A percentile compares a stretch with the other conserved stretches of the same genome.
These are phyloP conservation scores for Psilocybe cubensis DNA, from an alignment of 768 basidiomycete species.

Conservation along the genomic window DNA sequence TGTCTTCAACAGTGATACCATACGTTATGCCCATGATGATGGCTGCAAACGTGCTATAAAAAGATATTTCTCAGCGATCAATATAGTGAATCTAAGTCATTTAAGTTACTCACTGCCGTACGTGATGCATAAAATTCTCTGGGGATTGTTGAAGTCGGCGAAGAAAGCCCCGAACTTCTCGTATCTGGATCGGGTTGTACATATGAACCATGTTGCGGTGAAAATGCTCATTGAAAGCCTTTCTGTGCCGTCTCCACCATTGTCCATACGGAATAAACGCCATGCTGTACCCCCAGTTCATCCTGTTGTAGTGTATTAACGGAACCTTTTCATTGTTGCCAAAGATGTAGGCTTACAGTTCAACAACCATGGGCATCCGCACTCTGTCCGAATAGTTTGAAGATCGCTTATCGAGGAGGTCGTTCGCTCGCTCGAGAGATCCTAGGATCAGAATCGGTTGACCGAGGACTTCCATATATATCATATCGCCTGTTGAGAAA, in stretches of 20 bases:
- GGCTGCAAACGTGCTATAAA: slow-evolving; percentile 21
- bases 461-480: neutral
- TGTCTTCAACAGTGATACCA: slow-evolving; percentile 41
- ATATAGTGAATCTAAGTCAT: neutral
- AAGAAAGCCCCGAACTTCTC: too few species aligned
- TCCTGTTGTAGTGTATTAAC: too few species aligned
- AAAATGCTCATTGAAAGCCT: neutral
- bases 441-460: neutral
- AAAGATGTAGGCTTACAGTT: too few species aligned
- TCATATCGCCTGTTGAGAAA: neutral
- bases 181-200: neutral
- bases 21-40: slow-evolving; percentile 46
- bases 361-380: slow-evolving; percentile 3
- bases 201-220: neutral
- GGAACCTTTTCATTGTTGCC: too few species aligned
- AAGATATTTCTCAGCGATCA: neutral
- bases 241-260: neutral
- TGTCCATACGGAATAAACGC: neutral
- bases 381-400: neutral
- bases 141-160: too few species aligned
- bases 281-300: neutral
- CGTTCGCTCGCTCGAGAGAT: neutral
- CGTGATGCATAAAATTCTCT: neutral
- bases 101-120: neutral
- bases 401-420: neutral